Evolutionary conservation across 2,329 filamentous ascomycete species (phyloP).

Genomic region (Neonectria faginata): DNA sequence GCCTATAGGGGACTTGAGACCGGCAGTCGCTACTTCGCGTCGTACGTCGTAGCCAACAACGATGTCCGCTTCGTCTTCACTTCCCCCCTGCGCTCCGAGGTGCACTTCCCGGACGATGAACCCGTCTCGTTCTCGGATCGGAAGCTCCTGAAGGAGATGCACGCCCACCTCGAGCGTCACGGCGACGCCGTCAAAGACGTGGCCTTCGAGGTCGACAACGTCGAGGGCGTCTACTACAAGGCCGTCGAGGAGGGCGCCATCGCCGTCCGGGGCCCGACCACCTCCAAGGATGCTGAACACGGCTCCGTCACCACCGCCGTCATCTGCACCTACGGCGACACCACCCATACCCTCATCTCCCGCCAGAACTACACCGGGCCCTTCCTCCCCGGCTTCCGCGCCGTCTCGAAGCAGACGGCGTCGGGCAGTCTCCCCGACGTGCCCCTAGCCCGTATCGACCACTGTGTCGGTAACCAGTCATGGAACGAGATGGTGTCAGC

Average conservation of each 20-base stretch:
- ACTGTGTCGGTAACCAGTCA: constrained; percentile 97
- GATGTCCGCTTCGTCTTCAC: constrained; percentile 85
- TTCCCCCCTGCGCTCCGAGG: constrained; percentile 77
- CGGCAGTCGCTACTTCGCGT: constrained; percentile 82
- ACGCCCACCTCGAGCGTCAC: constrained; percentile 85
- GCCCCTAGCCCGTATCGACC: constrained; percentile 82
- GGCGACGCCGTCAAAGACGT: constrained; percentile 97
- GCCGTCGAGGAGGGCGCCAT: constrained; percentile 75
- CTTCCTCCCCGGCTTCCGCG: constrained; percentile 87
- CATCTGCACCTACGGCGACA: constrained; percentile 94
- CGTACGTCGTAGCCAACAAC: constrained; percentile 84
- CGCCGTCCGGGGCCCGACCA: constrained; percentile 71
- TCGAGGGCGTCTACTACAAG: constrained; percentile 80
- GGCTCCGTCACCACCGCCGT: constrained; percentile 80
- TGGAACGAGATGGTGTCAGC: constrained; percentile 86
- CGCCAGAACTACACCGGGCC: constrained; percentile 75
- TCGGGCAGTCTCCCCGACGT: constrained; percentile 69
- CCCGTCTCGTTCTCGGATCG: constrained; percentile 73
- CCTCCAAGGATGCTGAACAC: constrained; percentile 65
- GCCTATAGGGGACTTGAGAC: constrained; percentile 93
- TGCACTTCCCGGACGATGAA: constrained; percentile 67
- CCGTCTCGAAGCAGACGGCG: constrained; percentile 57
- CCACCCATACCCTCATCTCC: constrained; percentile 90
- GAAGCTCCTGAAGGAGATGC: constrained; percentile 76
- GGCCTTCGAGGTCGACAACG: constrained; percentile 92